Percentiles rank a stretch among this genome's conserved stretches.
Conservation (phyloP, 139 green algal species). For the Closterium sp. region DNA sequence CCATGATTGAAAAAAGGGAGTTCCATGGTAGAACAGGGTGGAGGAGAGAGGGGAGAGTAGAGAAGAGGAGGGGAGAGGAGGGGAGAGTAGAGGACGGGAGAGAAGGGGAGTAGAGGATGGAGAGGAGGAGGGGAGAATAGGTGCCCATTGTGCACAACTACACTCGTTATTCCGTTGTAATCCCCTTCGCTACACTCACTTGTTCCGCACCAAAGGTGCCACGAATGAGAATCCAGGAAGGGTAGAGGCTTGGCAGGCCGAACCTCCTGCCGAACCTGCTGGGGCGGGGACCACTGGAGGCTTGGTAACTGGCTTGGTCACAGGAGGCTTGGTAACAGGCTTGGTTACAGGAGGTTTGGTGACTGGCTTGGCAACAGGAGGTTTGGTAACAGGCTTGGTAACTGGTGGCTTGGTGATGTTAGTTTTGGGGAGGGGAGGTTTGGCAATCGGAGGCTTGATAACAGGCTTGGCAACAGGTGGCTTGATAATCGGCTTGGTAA, state of each 20-base stretch:
- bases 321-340: background rate
- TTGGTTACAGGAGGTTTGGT: background rate
- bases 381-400: background rate
- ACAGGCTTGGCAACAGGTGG: background rate
- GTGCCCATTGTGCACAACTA: too few species aligned
- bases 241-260: background rate
- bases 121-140: background rate
- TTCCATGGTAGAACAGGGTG: too few species aligned
- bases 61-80: background rate
- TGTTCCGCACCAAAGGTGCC: background rate
- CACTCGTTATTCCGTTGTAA: background rate
- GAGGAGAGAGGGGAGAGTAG: background rate
- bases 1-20: too few species aligned
- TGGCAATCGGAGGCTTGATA: background rate
- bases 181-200: background rate
- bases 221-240: background rate
- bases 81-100: background rate
- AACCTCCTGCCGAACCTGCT: background rate
- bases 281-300: too few species aligned
- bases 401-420: background rate
- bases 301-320: background rate
- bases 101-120: background rate
- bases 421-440: background rate
- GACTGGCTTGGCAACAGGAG: background rate
- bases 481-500: background rate